These are phyloP conservation scores for Apiotrichum veenhuisii DNA, from an alignment of 1,284 basidiomycete genomes.

Conservation along the genomic window DNA sequence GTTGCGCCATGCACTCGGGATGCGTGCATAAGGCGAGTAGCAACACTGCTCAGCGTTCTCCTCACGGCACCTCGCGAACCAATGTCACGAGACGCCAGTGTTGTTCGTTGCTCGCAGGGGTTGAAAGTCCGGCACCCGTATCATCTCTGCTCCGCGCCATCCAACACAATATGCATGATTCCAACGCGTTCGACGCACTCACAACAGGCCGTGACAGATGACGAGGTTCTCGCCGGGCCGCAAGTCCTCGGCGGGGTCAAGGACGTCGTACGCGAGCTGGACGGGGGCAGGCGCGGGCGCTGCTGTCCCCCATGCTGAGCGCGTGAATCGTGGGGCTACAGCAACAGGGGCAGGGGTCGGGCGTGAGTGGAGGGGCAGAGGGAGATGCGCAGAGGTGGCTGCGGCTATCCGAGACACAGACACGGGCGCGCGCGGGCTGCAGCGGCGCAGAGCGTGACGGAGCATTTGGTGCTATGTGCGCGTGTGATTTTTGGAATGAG, in stretches of 20 bases:
- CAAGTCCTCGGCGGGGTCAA: conserved; percentile 13
- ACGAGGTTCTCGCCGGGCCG: conserved; percentile 44
- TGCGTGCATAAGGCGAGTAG: too few relatives aligned
- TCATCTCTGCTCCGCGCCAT: neutral
- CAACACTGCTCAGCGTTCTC: too few relatives aligned
- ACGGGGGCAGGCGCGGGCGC: conserved; percentile 22
- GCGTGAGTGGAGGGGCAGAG: neutral
- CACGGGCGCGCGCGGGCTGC: neutral
- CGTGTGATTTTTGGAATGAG: too few relatives aligned
- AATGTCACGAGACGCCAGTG: too few relatives aligned
- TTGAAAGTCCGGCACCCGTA: neutral
- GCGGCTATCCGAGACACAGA: too few relatives aligned
- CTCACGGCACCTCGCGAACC: too few relatives aligned
- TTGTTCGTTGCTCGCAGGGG: too few relatives aligned
- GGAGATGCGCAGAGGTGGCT: too few relatives aligned
- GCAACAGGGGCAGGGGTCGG: neutral
- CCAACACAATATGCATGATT: too few relatives aligned
- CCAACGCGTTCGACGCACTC: conserved; percentile 15
- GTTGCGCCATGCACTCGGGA: too few relatives aligned
- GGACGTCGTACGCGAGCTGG: conserved; percentile 39
- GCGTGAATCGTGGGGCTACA: neutral
- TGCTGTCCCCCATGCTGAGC: neutral
- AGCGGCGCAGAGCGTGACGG: neutral
- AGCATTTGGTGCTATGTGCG: too few relatives aligned
- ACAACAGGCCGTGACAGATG: conserved; percentile 54